Evolutionary conservation across 208 protist species (phyloP).

Genomic region (Jaenimonas drosophilae): DNA sequence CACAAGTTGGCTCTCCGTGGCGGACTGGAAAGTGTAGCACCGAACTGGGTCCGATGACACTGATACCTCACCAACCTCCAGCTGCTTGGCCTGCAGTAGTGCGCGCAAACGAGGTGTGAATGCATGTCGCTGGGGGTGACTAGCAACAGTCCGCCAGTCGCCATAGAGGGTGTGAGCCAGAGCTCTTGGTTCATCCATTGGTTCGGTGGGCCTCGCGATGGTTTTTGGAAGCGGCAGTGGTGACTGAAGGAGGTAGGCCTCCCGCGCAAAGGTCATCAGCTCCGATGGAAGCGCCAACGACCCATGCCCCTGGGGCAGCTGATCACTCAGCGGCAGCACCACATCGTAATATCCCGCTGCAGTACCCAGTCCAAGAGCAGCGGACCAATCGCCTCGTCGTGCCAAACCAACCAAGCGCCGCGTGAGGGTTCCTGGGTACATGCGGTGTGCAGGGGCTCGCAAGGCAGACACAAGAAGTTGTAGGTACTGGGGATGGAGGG

Average conservation of each 20-base stretch:
- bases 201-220: too few relatives aligned
- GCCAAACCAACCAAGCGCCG: constrained; percentile 16
- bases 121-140: too few relatives aligned
- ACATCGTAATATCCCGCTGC: constrained; percentile 22
- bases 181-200: too few relatives aligned
- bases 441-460: constrained; percentile 14
- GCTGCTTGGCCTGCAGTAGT: too few relatives aligned
- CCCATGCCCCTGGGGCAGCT: neutral
- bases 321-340: constrained; percentile 6
- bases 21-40: too few relatives aligned
- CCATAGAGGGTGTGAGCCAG: too few relatives aligned
- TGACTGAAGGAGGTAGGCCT: neutral
- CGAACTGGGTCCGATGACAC: too few relatives aligned
- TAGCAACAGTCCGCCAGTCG: too few relatives aligned
- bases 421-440: constrained; percentile 56
- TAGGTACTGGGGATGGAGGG: constrained; percentile 12
- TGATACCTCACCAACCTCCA: too few relatives aligned
- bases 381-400: constrained; percentile 8
- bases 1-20: too few relatives aligned
- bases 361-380: constrained; percentile 20
- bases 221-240: neutral
- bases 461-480: constrained; percentile 17
- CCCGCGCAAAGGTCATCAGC: neutral
- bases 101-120: too few relatives aligned
- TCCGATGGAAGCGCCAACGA: neutral